phyloP scores from a whole-genome alignment of 371 early-diverging fungal species.

The Actinomortierella ambigua region DNA sequence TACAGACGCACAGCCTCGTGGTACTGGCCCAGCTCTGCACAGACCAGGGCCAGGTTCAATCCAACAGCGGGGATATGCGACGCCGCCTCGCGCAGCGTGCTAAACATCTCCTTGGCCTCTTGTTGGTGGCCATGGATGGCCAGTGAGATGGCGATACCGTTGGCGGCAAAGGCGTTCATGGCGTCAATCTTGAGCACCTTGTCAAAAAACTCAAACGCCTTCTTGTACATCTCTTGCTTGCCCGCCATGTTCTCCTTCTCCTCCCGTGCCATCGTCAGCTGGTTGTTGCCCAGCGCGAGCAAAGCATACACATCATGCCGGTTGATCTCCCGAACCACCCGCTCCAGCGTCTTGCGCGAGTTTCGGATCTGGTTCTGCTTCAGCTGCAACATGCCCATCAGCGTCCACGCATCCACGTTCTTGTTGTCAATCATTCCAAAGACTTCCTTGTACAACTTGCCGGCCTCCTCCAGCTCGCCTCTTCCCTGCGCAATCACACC shows the following conservation, averaged over 20 bases:
- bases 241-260: conserved; percentile 46
- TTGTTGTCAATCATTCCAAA: conserved; percentile 65
- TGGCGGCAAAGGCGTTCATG: conserved; percentile 75
- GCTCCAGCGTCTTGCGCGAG: conserved; percentile 76
- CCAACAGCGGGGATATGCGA: conserved; percentile 62
- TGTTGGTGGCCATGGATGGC: conserved; percentile 73
- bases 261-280: conserved; percentile 66
- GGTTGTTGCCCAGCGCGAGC: conserved; percentile 82
- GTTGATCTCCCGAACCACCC: conserved; percentile 77
- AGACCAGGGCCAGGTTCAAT: conserved; percentile 82
- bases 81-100: conserved; percentile 69
- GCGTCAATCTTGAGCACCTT: conserved; percentile 79
- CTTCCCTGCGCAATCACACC: conserved; percentile 65
- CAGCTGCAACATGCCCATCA: conserved; percentile 72
- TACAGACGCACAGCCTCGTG: conserved; percentile 73
- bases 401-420: conserved; percentile 68
- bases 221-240: conserved; percentile 63
- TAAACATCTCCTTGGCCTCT: conserved; percentile 80
- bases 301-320: conserved; percentile 83
- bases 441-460: conserved; percentile 66
- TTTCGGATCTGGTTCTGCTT: conserved; percentile 60
- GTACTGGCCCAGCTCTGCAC: conserved; percentile 74
- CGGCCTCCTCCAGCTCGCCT: conserved; percentile 62
- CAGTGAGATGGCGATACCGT: conserved; percentile 79
- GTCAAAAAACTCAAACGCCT: conserved; percentile 82